Evolutionary conservation across 495 filamentous ascomycete species (phyloP), one percentile per base, ranked within the genome.

Genomic region (Lophiostoma macrostomum): DNA sequence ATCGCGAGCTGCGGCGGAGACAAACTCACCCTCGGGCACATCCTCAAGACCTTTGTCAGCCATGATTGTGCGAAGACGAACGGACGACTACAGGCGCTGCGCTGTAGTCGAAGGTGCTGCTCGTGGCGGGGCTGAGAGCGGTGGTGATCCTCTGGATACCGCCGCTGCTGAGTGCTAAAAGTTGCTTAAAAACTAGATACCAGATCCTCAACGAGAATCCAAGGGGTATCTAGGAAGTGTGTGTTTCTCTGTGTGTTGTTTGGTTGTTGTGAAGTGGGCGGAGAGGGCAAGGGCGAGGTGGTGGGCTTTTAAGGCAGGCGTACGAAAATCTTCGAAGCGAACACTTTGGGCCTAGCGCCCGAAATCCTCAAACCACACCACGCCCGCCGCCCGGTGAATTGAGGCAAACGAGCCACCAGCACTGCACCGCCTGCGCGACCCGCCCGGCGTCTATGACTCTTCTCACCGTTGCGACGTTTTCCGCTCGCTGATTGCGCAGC

Each of bases 1-100:
- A 5, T 20, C n/a, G 22, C 36, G n/a, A 20, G 14, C 30, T 10
- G 8, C 16, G 20, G 19, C 10, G 31, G 36, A 22, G 23, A 24
- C 34, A 43, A 10, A 66, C 68, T 55, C 80, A 93, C 88, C 79
- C 77, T 91, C 88, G 65, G 85, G 83, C 74, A 96, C 81, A 68
- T 96, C 91, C 81, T 96, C 91, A 75, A 96, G 87, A 73, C 91
- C 91, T 79, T 96, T 95, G 62, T 83, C 77, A 86, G 89, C 90
- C 91, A 96, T 96, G 80, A 85, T 96, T 91, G 88, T 7, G 41
- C 82, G 81, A 73, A 74, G 76, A 66, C 49, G 62, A 69, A 60
- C 64, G 66, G 69, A 66, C 77, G 86, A 91, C 84, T 84, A 81
- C 84, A 86, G 83, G 79, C 82, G 63, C 75, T 69, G 80, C 76